Percentiles rank a stretch among this genome's conserved stretches.
Evolutionary conservation across 768 basidiomycete genomes (phyloP).

Genomic region (Tulasnella sp.): DNA sequence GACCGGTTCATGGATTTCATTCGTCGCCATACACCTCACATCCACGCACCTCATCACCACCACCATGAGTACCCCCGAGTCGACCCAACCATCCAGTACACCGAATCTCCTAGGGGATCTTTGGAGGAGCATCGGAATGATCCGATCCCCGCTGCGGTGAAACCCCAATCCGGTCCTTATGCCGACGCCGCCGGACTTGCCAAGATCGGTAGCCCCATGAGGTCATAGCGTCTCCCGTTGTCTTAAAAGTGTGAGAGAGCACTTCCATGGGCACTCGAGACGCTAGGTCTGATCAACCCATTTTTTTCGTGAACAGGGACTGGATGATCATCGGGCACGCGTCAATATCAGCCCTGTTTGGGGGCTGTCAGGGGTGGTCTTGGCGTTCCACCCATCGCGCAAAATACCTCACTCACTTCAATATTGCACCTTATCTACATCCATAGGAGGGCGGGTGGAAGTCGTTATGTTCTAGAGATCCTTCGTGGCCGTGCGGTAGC

Average conservation of each 20-base stretch:
- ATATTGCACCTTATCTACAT: too few relatives aligned
- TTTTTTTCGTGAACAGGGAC: background rate
- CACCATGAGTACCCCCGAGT: background rate
- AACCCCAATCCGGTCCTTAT: background rate
- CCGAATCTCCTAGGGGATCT: background rate
- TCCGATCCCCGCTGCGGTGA: background rate
- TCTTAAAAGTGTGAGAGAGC: background rate
- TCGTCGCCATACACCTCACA: background rate
- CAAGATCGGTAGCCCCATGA: background rate
- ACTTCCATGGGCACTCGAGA: too few relatives aligned
- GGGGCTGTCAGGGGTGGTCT: too few relatives aligned
- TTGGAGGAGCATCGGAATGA: conserved; percentile 1
- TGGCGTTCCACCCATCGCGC: too few relatives aligned
- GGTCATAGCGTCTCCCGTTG: background rate
- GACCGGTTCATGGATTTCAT: background rate
- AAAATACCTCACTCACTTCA: too few relatives aligned
- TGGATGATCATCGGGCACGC: background rate
- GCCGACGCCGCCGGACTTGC: background rate
- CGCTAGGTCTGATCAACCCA: background rate
- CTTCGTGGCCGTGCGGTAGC: too few relatives aligned
- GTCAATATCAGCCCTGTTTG: background rate
- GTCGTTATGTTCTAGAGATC: too few relatives aligned
- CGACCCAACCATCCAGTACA: conserved; percentile 8
- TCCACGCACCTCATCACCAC: background rate
- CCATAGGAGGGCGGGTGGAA: too few relatives aligned